Conservation (phyloP, 768 basidiomycete species). For the Pleurotus citrinopileatus region DNA sequence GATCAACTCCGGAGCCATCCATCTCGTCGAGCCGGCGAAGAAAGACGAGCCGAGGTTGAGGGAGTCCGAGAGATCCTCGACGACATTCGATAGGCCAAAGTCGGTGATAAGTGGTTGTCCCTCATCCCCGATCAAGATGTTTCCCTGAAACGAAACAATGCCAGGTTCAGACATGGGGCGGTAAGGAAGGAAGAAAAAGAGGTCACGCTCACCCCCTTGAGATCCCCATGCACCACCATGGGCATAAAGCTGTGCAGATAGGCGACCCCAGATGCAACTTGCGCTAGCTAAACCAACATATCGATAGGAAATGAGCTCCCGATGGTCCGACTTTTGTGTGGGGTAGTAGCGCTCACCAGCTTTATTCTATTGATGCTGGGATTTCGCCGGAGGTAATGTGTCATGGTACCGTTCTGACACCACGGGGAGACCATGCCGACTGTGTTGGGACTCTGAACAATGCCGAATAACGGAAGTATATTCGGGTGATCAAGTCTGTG, state of each 20-base stretch:
- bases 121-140: constrained; percentile 52
- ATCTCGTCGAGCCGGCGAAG: constrained; percentile 46
- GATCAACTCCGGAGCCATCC: constrained; percentile 61
- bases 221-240: constrained; percentile 56
- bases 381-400: constrained; percentile 43
- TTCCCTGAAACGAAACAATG: constrained; percentile 35
- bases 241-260: constrained; percentile 57
- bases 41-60: constrained; percentile 36
- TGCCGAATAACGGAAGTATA: constrained; percentile 52
- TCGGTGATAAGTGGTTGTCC: constrained; percentile 57
- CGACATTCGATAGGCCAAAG: constrained; percentile 58
- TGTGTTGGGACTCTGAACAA: constrained; percentile 46
- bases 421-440: constrained; percentile 67
- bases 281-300: constrained; percentile 39
- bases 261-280: constrained; percentile 54
- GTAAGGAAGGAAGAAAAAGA: neutral
- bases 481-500: constrained; percentile 54
- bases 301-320: neutral
- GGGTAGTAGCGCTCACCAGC: constrained; percentile 32
- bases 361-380: constrained; percentile 39
- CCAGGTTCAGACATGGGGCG: neutral
- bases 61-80: constrained; percentile 46
- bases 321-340: constrained; percentile 13
- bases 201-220: constrained; percentile 49
- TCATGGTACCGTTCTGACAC: constrained; percentile 58